These are phyloP conservation scores for Aspergillus arachidicola DNA, from an alignment of 2,329 filamentous ascomycete species.

Conservation along the genomic window DNA sequence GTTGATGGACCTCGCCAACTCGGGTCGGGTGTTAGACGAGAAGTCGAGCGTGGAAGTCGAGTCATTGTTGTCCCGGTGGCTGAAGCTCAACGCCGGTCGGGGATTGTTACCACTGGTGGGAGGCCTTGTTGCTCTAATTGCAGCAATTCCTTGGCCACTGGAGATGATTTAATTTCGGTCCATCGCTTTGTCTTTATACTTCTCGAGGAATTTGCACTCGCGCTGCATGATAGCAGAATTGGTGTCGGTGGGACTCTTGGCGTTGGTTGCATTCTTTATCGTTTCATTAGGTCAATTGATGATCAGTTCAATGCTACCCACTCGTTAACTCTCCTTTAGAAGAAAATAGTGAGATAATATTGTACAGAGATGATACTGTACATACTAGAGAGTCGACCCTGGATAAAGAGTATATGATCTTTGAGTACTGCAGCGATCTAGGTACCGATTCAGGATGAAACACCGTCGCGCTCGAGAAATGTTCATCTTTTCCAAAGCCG, in stretches of 20 bases:
- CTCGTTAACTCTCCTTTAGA: no score
- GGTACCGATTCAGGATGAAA: not conserved
- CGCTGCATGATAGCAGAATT: not conserved
- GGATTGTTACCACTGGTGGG: conserved; percentile 17
- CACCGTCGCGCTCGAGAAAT: not conserved
- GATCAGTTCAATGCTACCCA: not conserved
- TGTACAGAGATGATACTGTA: not conserved
- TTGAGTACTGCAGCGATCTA: not conserved
- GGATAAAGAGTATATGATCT: not conserved
- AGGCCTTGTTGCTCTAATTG: conserved; percentile 17
- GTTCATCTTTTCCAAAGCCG: not conserved
- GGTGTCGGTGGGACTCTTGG: not conserved
- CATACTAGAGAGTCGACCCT: not conserved
- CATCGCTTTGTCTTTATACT: not conserved
- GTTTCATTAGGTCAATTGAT: not conserved
- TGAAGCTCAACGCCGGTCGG: conserved; percentile 17
- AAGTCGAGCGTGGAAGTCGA: conserved; percentile 19
- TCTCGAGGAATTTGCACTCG: not conserved
- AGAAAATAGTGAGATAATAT: no score
- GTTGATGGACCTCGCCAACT: conserved; percentile 26
- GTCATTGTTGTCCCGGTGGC: conserved; percentile 15
- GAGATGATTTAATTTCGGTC: not conserved
- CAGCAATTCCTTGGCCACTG: conserved; percentile 13
- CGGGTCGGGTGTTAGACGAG: conserved; percentile 9
- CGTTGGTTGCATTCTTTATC: not conserved